Base-by-base conservation (phyloP, 1,139 yeast genomes). In the Yamadazyma pseudoaaseri region DNA sequence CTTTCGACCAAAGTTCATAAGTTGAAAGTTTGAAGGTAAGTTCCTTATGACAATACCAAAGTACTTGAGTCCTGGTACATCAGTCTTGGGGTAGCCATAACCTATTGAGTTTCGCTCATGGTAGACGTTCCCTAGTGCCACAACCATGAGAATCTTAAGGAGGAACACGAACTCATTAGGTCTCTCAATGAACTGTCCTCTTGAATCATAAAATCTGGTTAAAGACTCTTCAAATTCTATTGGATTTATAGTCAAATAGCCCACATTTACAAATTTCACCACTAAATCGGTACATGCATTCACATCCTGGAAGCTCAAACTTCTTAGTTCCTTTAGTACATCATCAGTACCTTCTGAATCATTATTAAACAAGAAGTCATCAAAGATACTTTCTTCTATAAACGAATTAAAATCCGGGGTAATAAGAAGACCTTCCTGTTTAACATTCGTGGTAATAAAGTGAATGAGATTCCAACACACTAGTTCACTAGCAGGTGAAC, bases 401-500 rank as follows among this genome's bases (percentile, higher is more conserved):
- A 47, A 56, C 1, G 58, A 41, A 30, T 45, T 53, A 40, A 56
- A 58, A 22, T 47, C 57, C 1, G 63, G 63, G 4, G 58, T 47
- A 8, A 53, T 43, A 1, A 36, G 38, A 20, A 37, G 16, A 32
- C 42, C 41, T 9, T 35, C 38, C 18, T 37, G 33, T n/a, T 36
- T 36, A 13, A 29, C 10, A 9, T 42, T 15, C 16, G 24, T 20
- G 22, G 25, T 36, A 18, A 46, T 43, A 31, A 51, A 51, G 25
- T 49, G 52, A 9, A 49, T 49, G 17, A 59, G 37, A 30, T 54
- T 56, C 60, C 60, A 57, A 26, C 58, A 50, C 3, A 59, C 48
- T 11, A 59, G 38, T 31, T 59, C 64, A 37, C 54, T 36, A 1
- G 61, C 48, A 1, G 58, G 60, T 3, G 60, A 56, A 1, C 56